Evolutionary conservation across 2,329 filamentous ascomycete genomes (phyloP), one percentile per base, ranked within the genome.

Genomic region (Samsoniella hepiali): DNA sequence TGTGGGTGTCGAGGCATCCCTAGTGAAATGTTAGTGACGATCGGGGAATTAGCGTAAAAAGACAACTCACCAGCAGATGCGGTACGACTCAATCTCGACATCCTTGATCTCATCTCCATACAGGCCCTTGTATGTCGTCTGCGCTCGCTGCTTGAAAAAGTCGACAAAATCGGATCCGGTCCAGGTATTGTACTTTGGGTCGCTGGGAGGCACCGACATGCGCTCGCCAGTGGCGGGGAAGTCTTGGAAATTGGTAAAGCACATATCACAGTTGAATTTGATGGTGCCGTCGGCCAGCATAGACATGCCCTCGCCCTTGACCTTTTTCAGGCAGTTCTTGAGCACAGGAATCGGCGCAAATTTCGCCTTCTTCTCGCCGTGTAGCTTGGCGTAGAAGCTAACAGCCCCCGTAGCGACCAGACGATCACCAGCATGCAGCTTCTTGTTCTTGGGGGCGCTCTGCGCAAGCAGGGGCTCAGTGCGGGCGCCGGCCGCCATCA

Each of bases 261-360:
- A 85, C 27, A 81, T 78, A 57, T 86, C 79, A 68, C 84, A 85
- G 64, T 85, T 87, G 74, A 87, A 86, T 71, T 88, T 88, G 64
- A 88, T 77, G 2, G 82, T 75, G 1, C 82, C 80, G 38, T 81
- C 75, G 3, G 71, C 67, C 9, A 81, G 81, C 15, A 78, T 78
- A 8, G 76, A 78, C 76, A 79, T 78, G 57, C 76, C 74, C 67
- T 79, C 77, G 29, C 76, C 79, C 68, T 78, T 77, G 42, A 80
- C 77, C 45, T 75, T 68, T 6, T 72, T 69, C 58, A 78, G 67
- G 58, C 73, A 75, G 69, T 81, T 79, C 70, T 81, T 78, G 58
- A 88, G 75, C 0, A 88, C 82, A 0, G 86, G 86, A 44, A 84
- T 78, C 27, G 78, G 67, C 45, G 77, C 71, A 63, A 85, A 81